Evolutionary conservation across 805 yeast species (phyloP).

Genomic region (Barnettozyma populi): DNA sequence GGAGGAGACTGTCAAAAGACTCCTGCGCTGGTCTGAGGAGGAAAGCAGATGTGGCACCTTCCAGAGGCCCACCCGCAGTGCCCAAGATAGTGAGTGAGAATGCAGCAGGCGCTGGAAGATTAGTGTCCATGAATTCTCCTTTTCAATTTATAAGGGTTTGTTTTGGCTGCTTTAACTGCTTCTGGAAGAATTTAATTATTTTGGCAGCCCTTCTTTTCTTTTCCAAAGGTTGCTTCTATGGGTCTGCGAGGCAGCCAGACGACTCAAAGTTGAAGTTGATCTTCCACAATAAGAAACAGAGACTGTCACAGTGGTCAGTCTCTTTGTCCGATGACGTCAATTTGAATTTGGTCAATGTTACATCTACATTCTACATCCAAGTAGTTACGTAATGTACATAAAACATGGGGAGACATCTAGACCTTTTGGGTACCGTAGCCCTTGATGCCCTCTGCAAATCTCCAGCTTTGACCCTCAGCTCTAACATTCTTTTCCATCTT

Average conservation of each 20-base stretch:
- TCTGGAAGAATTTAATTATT: background rate
- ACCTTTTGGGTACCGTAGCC: conserved; percentile 82
- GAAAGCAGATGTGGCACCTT: conserved; percentile 61
- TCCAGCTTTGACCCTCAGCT: conserved; percentile 81
- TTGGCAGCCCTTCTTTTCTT: background rate
- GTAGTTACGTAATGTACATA: background rate
- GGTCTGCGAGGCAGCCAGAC: too few species aligned
- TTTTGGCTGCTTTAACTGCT: background rate
- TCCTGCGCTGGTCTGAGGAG: conserved; percentile 51
- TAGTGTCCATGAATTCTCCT: background rate
- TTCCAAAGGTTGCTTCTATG: background rate
- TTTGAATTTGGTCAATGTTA: too few species aligned
- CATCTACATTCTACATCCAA: background rate
- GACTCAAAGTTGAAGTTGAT: too few species aligned
- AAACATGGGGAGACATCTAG: conserved; percentile 10
- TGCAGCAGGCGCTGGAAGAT: background rate
- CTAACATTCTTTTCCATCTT: conserved; percentile 59
- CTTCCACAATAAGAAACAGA: too few species aligned
- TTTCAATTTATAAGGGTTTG: background rate
- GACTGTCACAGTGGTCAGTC: too few species aligned
- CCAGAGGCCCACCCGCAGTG: conserved; percentile 24
- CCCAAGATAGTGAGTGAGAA: conserved; percentile 1
- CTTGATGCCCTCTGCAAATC: conserved; percentile 77
- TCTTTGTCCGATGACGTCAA: background rate
- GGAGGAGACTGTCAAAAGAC: conserved; percentile 33